Percentiles rank a stretch among this genome's conserved stretches.
phyloP scores from a whole-genome alignment of 2,329 filamentous ascomycete species.

The Nothomitra cinnamomea region DNA sequence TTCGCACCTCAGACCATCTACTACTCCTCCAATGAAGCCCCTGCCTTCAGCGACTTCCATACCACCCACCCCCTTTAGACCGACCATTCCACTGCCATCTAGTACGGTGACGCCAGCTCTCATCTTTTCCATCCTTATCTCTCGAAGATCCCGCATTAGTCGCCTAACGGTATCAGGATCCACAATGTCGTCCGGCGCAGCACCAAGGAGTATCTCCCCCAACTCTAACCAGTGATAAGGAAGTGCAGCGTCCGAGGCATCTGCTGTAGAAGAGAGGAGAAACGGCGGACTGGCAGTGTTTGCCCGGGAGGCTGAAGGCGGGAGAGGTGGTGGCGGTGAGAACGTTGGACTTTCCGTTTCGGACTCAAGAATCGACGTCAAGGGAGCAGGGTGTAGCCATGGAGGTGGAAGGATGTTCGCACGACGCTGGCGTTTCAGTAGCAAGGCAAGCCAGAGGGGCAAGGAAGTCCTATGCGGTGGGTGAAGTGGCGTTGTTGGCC shows the following conservation, averaged over 20 bases:
- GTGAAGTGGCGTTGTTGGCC: slow-evolving; percentile 54
- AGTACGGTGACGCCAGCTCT: slow-evolving; percentile 54
- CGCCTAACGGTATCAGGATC: slow-evolving; percentile 57
- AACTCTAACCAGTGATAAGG: slow-evolving; percentile 96
- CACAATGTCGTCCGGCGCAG: slow-evolving; percentile 67
- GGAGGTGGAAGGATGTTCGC: slow-evolving; percentile 83
- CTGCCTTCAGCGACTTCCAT: slow-evolving; percentile 86
- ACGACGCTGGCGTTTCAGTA: slow-evolving; percentile 84
- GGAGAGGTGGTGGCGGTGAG: slow-evolving; percentile 56
- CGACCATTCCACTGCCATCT: slow-evolving; percentile 54
- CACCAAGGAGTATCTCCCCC: slow-evolving; percentile 69
- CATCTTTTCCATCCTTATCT: slow-evolving; percentile 82
- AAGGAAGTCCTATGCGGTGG: slow-evolving; percentile 67
- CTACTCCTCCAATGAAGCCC: slow-evolving; percentile 66
- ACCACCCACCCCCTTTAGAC: slow-evolving; percentile 67
- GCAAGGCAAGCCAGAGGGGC: slow-evolving; percentile 85
- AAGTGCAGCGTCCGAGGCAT: slow-evolving; percentile 49
- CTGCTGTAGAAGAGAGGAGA: slow-evolving; percentile 53
- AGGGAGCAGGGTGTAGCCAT: slow-evolving; percentile 66
- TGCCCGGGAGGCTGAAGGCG: slow-evolving; percentile 31
- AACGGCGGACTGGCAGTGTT: slow-evolving; percentile 49
- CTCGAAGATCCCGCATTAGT: slow-evolving; percentile 63
- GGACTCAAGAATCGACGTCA: slow-evolving; percentile 60
- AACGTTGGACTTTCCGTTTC: slow-evolving; percentile 66
- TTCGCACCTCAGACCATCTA: slow-evolving; percentile 54